phyloP scores from a whole-genome alignment of 495 filamentous ascomycete species.

The Penicillium bialowiezense region DNA sequence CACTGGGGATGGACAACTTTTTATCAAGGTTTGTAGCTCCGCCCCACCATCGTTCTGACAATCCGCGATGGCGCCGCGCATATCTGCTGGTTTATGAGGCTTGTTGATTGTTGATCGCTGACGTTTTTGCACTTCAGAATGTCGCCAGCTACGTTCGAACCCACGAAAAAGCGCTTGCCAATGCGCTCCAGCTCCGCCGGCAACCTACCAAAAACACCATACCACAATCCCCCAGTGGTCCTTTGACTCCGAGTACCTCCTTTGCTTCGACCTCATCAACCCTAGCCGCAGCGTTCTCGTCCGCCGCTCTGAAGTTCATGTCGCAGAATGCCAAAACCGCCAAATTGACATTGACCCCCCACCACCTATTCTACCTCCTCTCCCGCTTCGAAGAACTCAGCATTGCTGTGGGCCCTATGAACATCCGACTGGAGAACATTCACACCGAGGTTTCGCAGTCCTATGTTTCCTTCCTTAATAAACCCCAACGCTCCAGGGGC shows the following conservation, averaged over 20 bases:
- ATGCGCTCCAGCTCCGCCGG: constrained; percentile 81
- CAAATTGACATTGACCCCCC: constrained; percentile 91
- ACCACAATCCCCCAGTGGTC: constrained; percentile 42
- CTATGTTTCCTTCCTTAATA: constrained; percentile 93
- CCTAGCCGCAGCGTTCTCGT: constrained; percentile 79
- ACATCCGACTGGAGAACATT: constrained; percentile 89
- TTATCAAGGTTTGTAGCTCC: constrained; percentile 66
- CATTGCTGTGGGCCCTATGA: constrained; percentile 91
- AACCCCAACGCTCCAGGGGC: constrained; percentile 67
- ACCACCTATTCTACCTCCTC: constrained; percentile 94
- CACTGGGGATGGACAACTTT: constrained; percentile 84
- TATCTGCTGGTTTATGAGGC: background rate
- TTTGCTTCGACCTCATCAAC: constrained; percentile 65
- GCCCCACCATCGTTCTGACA: no score
- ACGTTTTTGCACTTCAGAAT: constrained; percentile 55
- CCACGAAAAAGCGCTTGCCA: constrained; percentile 95
- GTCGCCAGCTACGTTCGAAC: constrained; percentile 93
- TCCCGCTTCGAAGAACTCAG: constrained; percentile 90
- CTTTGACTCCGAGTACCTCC: constrained; percentile 52
- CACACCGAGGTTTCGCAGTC: constrained; percentile 81
- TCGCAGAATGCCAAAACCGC: constrained; percentile 82
- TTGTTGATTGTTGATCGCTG: background rate
- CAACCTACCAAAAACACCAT: constrained; percentile 62
- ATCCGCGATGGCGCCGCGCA: no score
- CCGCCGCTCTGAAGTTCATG: constrained; percentile 78